Evolutionary conservation across 2,329 filamentous ascomycete species (phyloP).

Genomic region (Cercospora zeae-maydis): DNA sequence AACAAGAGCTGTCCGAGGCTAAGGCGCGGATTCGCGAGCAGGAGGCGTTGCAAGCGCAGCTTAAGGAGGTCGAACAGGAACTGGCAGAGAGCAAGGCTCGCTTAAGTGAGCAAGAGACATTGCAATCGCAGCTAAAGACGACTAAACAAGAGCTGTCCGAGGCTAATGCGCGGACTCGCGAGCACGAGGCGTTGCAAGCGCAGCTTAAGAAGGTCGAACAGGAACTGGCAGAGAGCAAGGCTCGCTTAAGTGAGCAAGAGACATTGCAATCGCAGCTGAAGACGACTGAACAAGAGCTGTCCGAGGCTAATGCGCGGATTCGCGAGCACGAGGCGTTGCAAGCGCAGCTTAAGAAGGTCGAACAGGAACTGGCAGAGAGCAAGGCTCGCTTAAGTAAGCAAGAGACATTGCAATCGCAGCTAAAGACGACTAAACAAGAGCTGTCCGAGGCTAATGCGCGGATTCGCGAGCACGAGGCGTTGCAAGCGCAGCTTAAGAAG

Average conservation of each 20-base stretch:
- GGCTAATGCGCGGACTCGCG: not conserved
- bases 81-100: conserved; percentile 15
- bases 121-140: not conserved
- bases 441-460: not conserved
- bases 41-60: not conserved
- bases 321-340: not conserved
- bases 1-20: not conserved
- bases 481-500: not conserved
- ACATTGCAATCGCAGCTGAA: not conserved
- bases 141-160: not conserved
- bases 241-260: too few relatives aligned
- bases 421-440: not conserved
- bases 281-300: not conserved
- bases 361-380: conserved; percentile 9
- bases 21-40: not conserved
- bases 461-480: conserved; percentile 18
- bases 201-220: not conserved
- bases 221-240: conserved; percentile 13
- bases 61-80: not conserved
- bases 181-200: not conserved
- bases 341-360: not conserved
- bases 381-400: conserved; percentile 11
- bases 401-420: not conserved
- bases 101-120: conserved; percentile 1
- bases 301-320: not conserved